Evolutionary conservation across 225 moss, liverwort and hornwort species (phyloP).

Genomic region (Pleurozium schreberi): DNA sequence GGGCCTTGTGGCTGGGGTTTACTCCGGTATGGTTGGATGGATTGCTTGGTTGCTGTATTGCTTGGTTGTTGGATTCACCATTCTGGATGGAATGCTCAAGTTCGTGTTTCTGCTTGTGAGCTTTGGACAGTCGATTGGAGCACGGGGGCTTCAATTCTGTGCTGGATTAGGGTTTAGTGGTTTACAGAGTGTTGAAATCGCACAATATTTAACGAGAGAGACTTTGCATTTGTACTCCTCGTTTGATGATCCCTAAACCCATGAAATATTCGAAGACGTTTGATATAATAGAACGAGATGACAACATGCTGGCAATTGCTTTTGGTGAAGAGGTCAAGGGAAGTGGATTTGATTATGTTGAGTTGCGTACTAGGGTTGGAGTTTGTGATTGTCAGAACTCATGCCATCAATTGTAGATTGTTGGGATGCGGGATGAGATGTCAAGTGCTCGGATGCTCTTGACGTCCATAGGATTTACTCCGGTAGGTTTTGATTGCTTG

Average conservation of each 20-base stretch:
- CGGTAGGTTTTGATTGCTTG: not conserved
- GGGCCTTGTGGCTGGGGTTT: slow-evolving; percentile 65
- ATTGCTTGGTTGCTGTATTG: not conserved
- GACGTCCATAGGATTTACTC: not conserved
- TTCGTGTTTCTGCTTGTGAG: not conserved
- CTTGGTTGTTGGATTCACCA: not conserved
- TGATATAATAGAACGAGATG: not conserved
- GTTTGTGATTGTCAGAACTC: not conserved
- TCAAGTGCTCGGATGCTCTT: not conserved
- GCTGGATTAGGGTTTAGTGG: not conserved
- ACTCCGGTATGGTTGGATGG: slow-evolving; percentile 23
- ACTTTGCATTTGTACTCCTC: not conserved
- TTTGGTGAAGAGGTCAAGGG: not conserved
- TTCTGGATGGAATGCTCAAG: not conserved
- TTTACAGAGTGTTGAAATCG: not conserved
- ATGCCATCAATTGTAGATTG: not conserved
- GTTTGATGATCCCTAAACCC: too few species aligned
- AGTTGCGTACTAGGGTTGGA: not conserved
- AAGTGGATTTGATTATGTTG: not conserved
- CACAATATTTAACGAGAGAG: not conserved
- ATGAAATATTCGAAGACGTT: not conserved
- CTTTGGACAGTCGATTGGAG: not conserved
- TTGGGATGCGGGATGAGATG: not conserved
- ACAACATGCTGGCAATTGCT: not conserved
- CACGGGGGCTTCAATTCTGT: not conserved